Conservation (phyloP, 2,329 filamentous ascomycete genomes). For the Pseudogymnoascus sp. region DNA sequence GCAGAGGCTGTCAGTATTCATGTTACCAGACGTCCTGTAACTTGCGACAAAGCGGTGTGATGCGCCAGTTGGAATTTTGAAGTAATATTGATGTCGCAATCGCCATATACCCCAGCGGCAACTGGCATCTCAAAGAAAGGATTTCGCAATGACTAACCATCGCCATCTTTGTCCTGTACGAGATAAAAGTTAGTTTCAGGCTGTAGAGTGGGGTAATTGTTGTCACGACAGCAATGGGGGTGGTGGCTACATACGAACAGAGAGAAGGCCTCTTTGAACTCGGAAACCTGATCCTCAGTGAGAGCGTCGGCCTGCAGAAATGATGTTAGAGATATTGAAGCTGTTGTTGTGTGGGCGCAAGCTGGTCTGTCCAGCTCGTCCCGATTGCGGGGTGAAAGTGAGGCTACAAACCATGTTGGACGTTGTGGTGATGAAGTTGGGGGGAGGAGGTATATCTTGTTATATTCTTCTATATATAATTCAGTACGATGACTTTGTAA, state of each 20-base stretch:
- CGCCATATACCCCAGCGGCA: background rate
- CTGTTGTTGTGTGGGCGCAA: slow-evolving; percentile 17
- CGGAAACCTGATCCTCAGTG: slow-evolving; percentile 99
- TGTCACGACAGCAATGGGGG: slow-evolving; percentile 15
- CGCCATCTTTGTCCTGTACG: slow-evolving; percentile 75
- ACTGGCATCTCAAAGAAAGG: background rate
- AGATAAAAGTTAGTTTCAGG: slow-evolving; percentile 19
- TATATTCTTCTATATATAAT: background rate
- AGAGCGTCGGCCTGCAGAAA: slow-evolving; percentile 78
- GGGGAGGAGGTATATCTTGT: background rate
- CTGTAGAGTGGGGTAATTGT: slow-evolving; percentile 16
- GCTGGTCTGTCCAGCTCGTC: slow-evolving; percentile 11
- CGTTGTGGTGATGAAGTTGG: slow-evolving; percentile 8
- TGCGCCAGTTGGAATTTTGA: background rate
- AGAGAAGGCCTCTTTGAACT: slow-evolving; percentile 99
- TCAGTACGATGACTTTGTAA: background rate
- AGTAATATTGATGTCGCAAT: background rate
- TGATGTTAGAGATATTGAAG: slow-evolving; percentile 15
- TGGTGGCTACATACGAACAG: slow-evolving; percentile 74
- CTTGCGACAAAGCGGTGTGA: slow-evolving; percentile 8
- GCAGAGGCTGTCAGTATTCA: background rate
- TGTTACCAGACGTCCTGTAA: background rate
- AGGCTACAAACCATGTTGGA: slow-evolving; percentile 20
- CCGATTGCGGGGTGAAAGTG: slow-evolving; percentile 19
- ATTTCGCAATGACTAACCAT: slow-evolving; percentile 57